phyloP scores from a whole-genome alignment of 1,284 basidiomycete genomes.

The Inonotus obliquus region DNA sequence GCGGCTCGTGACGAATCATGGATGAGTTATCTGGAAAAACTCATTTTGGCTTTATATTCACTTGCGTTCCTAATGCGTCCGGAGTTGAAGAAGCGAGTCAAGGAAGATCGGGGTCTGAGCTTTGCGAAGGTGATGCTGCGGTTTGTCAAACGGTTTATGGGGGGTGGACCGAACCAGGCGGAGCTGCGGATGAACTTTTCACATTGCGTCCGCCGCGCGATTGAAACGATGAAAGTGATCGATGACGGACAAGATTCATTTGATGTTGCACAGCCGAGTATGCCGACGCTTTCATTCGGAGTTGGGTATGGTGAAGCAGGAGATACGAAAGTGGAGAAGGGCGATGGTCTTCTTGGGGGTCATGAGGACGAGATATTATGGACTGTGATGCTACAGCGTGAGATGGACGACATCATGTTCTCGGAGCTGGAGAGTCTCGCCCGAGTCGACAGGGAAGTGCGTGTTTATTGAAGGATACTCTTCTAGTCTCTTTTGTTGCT shows the following conservation, averaged over 20 bases:
- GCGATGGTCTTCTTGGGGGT: slow-evolving; percentile 72
- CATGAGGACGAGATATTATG: slow-evolving; percentile 61
- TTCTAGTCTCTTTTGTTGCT: not conserved
- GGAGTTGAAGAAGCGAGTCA: slow-evolving; percentile 65
- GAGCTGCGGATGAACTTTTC: slow-evolving; percentile 53
- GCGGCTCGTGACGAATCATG: slow-evolving; percentile 57
- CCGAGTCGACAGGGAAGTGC: slow-evolving; percentile 44
- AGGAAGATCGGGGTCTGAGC: slow-evolving; percentile 51
- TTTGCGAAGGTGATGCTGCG: slow-evolving; percentile 62
- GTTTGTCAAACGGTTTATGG: slow-evolving; percentile 57
- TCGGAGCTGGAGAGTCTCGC: slow-evolving; percentile 71
- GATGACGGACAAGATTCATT: slow-evolving; percentile 77
- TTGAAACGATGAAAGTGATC: slow-evolving; percentile 82
- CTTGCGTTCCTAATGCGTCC: slow-evolving; percentile 82
- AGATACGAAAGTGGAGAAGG: slow-evolving; percentile 57
- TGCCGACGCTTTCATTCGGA: slow-evolving; percentile 61
- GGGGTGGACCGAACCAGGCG: slow-evolving; percentile 31
- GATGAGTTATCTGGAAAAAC: slow-evolving; percentile 77
- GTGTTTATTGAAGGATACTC: slow-evolving; percentile 3
- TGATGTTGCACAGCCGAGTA: slow-evolving; percentile 50
- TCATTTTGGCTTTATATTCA: slow-evolving; percentile 79
- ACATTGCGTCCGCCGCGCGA: slow-evolving; percentile 67
- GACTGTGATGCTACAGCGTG: slow-evolving; percentile 61
- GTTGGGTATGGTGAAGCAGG: slow-evolving; percentile 75
- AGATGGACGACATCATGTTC: slow-evolving; percentile 68